Conservation (phyloP, 2,329 filamentous ascomycete species). For the Dactylellina parvicollis region DNA sequence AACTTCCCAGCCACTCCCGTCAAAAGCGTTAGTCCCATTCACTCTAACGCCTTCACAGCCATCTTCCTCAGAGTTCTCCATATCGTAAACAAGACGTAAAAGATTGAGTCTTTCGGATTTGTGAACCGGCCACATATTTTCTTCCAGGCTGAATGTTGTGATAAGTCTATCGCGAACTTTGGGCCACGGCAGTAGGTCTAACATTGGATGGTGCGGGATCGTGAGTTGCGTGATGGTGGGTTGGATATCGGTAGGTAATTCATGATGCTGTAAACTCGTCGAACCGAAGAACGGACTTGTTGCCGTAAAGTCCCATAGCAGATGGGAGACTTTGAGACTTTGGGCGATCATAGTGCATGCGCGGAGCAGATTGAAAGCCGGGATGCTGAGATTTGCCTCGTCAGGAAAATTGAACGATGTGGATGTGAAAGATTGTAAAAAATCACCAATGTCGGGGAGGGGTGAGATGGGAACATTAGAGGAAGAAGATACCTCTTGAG, state of each 20-base stretch:
- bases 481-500: constrained; percentile 46
- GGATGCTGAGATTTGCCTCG: constrained; percentile 49
- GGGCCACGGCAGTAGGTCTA: constrained; percentile 35
- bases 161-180: constrained; percentile 47
- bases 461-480: constrained; percentile 15
- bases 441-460: constrained; percentile 40
- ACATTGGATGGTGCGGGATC: constrained; percentile 31
- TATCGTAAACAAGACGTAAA: constrained; percentile 34
- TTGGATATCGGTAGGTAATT: constrained; percentile 28
- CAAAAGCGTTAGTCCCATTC: constrained; percentile 30
- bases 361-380: constrained; percentile 47
- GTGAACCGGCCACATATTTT: constrained; percentile 39
- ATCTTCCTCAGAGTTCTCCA: constrained; percentile 47
- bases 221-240: constrained; percentile 24
- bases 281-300: constrained; percentile 52
- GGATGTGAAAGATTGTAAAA: constrained; percentile 37
- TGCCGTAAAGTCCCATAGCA: constrained; percentile 51
- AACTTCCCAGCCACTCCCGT: constrained; percentile 43
- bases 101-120: constrained; percentile 38
- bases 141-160: constrained; percentile 30
- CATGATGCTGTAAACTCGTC: constrained; percentile 47
- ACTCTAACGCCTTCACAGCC: constrained; percentile 37
- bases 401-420: constrained; percentile 51
- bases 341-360: constrained; percentile 45
- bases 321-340: constrained; percentile 50